Conservation (phyloP, 306 rosid species). For the Alnus rubra region DNA sequence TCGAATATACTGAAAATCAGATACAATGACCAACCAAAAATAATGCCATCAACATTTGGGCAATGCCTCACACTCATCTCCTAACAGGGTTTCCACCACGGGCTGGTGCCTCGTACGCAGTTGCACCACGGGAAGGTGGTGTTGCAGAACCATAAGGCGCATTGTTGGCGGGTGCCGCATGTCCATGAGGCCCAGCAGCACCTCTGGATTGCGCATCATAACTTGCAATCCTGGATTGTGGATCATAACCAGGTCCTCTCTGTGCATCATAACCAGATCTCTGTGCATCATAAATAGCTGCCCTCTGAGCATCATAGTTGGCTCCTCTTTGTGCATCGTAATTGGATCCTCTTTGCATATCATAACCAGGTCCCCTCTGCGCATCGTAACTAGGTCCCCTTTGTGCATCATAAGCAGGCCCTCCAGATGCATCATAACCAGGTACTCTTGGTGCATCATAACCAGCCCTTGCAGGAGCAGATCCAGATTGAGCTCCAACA, state of each 20-base stretch:
- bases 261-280: constrained; percentile 51
- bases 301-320: constrained; percentile 54
- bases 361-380: constrained; percentile 56
- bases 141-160: constrained; percentile 63
- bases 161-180: constrained; percentile 39
- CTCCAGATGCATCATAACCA: constrained; percentile 31
- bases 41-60: background rate
- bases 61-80: constrained; percentile 48
- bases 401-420: constrained; percentile 22
- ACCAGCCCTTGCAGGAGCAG: constrained; percentile 42
- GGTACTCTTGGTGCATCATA: constrained; percentile 50
- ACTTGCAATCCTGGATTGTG: constrained; percentile 43
- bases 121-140: constrained; percentile 55
- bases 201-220: constrained; percentile 72
- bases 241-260: constrained; percentile 53
- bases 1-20: background rate
- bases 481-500: constrained; percentile 58
- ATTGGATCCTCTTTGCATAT: constrained; percentile 43
- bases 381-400: constrained; percentile 43
- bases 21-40: background rate
- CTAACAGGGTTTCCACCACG: constrained; percentile 69
- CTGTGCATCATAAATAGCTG: constrained; percentile 44
- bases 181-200: constrained; percentile 61
- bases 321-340: constrained; percentile 61
- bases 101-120: constrained; percentile 53